Conservation (phyloP, 1,284 basidiomycete species). For the Malassezia restricta region DNA sequence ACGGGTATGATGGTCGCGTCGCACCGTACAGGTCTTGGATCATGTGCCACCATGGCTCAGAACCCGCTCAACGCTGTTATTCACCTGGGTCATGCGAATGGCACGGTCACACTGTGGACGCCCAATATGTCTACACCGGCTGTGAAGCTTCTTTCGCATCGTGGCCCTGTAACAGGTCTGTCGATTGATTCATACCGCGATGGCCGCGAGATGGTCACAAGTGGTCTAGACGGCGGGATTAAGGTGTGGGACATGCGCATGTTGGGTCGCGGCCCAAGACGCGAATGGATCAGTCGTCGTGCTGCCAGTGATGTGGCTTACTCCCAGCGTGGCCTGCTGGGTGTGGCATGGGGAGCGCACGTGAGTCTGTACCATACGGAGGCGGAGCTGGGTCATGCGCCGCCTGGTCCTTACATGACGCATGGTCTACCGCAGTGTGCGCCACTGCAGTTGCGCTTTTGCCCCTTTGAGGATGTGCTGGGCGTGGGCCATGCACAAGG, state of each 20-base stretch:
- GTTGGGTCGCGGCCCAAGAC: slow-evolving; percentile 68
- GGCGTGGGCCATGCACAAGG: slow-evolving; percentile 62
- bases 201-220: slow-evolving; percentile 80
- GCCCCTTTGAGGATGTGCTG: slow-evolving; percentile 84
- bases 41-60: slow-evolving; percentile 75
- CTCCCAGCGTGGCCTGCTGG: slow-evolving; percentile 65
- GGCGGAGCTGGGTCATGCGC: slow-evolving; percentile 27
- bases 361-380: slow-evolving; percentile 57
- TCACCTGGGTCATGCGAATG: slow-evolving; percentile 67
- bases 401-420: slow-evolving; percentile 51
- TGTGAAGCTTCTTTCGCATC: slow-evolving; percentile 78
- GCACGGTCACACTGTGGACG: slow-evolving; percentile 86
- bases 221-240: slow-evolving; percentile 73
- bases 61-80: slow-evolving; percentile 81
- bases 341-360: slow-evolving; percentile 61
- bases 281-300: slow-evolving; percentile 62
- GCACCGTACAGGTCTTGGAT: slow-evolving; percentile 60
- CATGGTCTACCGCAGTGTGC: slow-evolving; percentile 49
- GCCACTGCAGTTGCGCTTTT: slow-evolving; percentile 57
- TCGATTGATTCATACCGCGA: slow-evolving; percentile 62
- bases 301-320: slow-evolving; percentile 47
- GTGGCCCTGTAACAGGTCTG: slow-evolving; percentile 71
- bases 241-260: slow-evolving; percentile 93
- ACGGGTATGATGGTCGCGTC: slow-evolving; percentile 77
- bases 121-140: slow-evolving; percentile 83